Conservation (phyloP, 164 flowering plant species). For the Malania oleifera region DNA sequence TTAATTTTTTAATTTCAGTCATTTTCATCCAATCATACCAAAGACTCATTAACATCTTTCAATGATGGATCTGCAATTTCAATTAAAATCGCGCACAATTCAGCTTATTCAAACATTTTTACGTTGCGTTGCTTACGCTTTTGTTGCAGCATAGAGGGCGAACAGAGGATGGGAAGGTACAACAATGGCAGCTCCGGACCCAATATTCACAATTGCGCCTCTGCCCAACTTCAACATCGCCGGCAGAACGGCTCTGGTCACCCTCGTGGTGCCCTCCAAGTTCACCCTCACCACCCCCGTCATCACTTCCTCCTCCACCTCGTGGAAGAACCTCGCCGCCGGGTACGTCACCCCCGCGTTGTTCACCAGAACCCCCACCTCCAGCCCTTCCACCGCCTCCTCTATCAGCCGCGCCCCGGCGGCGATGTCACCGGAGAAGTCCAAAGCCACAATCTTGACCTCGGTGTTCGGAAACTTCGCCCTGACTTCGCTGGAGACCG, state of each 20-base stretch:
- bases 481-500: constrained; percentile 20
- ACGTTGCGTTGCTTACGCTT: constrained; percentile 38
- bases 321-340: constrained; percentile 43
- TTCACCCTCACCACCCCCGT: constrained; percentile 44
- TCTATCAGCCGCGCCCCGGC: constrained; percentile 12
- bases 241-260: constrained; percentile 33
- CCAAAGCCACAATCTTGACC: constrained; percentile 23
- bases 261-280: constrained; percentile 34
- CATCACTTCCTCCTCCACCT: constrained; percentile 40
- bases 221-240: constrained; percentile 36
- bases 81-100: not conserved
- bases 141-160: constrained; percentile 53
- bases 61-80: too few relatives aligned
- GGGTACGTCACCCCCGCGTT: constrained; percentile 56
- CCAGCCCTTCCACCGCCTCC: constrained; percentile 33
- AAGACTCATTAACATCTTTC: too few relatives aligned
- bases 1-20: too few relatives aligned
- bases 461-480: constrained; percentile 5
- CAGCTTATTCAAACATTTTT: too few relatives aligned
- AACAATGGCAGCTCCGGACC: constrained; percentile 45
- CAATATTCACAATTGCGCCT: constrained; percentile 53
- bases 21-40: too few relatives aligned
- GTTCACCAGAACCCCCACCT: constrained; percentile 54
- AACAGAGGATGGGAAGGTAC: constrained; percentile 52
- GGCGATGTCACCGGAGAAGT: constrained; percentile 18